Evolutionary conservation across 108 stramenopile genomes (phyloP).

Genomic region (Skeletonema potamos): DNA sequence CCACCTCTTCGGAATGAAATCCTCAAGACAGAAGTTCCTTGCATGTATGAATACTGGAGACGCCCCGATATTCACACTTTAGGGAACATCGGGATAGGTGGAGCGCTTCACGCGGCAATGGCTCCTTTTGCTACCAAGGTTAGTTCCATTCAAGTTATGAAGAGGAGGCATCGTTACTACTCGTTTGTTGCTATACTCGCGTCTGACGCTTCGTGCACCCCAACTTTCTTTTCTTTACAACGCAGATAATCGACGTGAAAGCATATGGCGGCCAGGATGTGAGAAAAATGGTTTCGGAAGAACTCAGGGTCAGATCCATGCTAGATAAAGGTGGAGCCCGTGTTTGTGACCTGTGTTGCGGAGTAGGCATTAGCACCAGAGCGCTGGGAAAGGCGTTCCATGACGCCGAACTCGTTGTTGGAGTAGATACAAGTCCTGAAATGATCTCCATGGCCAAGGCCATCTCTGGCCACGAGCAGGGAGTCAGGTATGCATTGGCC

Average conservation of each 20-base stretch:
- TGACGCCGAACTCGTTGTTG: conserved; percentile 60
- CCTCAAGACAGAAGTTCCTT: conserved; percentile 16
- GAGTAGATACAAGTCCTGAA: conserved; percentile 75
- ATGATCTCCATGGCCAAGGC: conserved; percentile 79
- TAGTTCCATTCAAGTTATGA: no score
- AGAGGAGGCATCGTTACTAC: no score
- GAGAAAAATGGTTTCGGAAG: conserved; percentile 48
- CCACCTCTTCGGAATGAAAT: conserved; percentile 31
- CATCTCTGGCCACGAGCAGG: conserved; percentile 36
- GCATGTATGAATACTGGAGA: conserved; percentile 54
- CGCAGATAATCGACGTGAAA: conserved; percentile 60
- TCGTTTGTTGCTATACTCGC: neutral
- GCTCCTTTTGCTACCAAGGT: conserved; percentile 77
- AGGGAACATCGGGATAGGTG: conserved; percentile 55
- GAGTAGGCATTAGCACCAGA: conserved; percentile 82
- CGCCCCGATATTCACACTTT: conserved; percentile 56
- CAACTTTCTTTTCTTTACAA: neutral
- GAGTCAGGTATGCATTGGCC: conserved; percentile 19
- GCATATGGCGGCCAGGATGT: conserved; percentile 79
- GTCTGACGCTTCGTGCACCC: neutral
- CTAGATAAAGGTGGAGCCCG: conserved; percentile 46
- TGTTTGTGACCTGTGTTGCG: conserved; percentile 77
- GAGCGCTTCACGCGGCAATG: conserved; percentile 70
- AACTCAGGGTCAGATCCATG: conserved; percentile 34
- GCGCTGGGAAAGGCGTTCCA: conserved; percentile 69